phyloP scores from a whole-genome alignment of 2,329 filamentous ascomycete genomes.

The Tolypocladium guangdongense region DNA sequence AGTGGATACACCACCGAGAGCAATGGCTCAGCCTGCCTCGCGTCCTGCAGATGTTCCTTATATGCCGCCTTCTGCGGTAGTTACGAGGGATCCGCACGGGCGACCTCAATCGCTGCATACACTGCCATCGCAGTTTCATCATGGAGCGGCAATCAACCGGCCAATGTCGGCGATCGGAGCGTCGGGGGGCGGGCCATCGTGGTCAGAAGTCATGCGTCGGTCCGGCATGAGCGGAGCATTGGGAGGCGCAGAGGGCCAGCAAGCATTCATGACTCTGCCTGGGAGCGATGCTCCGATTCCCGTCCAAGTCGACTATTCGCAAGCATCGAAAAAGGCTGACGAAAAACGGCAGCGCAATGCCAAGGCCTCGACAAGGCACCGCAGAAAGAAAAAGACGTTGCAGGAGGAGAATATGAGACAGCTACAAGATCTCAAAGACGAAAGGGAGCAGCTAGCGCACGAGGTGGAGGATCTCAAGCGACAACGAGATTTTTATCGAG shows the following conservation, averaged over 20 bases:
- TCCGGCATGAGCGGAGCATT: slow-evolving; percentile 14
- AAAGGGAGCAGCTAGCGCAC: slow-evolving; percentile 53
- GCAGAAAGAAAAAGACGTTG: slow-evolving; percentile 71
- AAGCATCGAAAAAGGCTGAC: slow-evolving; percentile 71
- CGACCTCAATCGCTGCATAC: slow-evolving; percentile 7
- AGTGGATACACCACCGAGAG: slow-evolving; percentile 17
- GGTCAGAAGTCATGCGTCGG: slow-evolving; percentile 22
- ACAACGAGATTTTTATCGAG: slow-evolving; percentile 63
- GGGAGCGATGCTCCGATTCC: slow-evolving; percentile 31
- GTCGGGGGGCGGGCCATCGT: slow-evolving; percentile 13
- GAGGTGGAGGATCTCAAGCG: slow-evolving; percentile 42
- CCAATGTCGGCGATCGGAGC: slow-evolving; percentile 10
- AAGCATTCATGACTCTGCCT: slow-evolving; percentile 27
- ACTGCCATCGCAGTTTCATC: slow-evolving; percentile 11
- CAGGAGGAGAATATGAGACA: slow-evolving; percentile 61
- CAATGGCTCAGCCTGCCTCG: slow-evolving; percentile 24
- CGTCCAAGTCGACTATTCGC: slow-evolving; percentile 68
- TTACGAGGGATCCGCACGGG: slow-evolving; percentile 9
- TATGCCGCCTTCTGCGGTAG: slow-evolving; percentile 12
- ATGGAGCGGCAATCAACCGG: slow-evolving; percentile 9
- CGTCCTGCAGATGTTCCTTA: slow-evolving; percentile 12
- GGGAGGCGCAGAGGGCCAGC: slow-evolving; percentile 21
- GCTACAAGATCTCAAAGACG: slow-evolving; percentile 57
- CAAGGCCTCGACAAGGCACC: slow-evolving; percentile 72
- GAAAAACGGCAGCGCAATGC: slow-evolving; percentile 81